These are phyloP conservation scores for Tulasnella sp. DNA, from an alignment of 768 basidiomycete genomes.

Conservation along the genomic window DNA sequence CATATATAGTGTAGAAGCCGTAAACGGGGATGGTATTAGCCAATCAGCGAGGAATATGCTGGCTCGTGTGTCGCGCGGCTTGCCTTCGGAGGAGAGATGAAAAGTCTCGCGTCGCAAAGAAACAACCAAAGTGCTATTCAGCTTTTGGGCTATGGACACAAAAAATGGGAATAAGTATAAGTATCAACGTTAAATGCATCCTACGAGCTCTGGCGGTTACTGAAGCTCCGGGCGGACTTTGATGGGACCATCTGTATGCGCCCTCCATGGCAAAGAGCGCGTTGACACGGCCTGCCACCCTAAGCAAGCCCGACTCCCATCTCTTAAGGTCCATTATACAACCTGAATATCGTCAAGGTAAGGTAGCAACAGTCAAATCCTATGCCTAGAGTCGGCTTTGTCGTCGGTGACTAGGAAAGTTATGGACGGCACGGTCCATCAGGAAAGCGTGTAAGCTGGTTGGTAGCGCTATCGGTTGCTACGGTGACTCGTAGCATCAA, in stretches of 20 bases:
- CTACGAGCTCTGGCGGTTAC: neutral
- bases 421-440: no score
- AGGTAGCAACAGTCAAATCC: no score
- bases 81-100: no score
- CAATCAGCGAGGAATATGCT: neutral
- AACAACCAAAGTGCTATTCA: neutral
- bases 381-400: no score
- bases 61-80: no score
- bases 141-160: neutral
- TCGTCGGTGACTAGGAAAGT: no score
- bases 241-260: neutral
- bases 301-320: no score
- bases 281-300: no score
- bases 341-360: no score
- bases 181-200: neutral
- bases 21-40: no score
- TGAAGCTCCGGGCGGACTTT: neutral
- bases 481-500: neutral
- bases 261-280: neutral
- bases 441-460: neutral
- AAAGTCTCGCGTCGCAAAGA: neutral
- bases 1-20: no score
- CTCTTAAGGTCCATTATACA: no score
- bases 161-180: neutral
- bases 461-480: neutral